A percentile compares a stretch with the other conserved stretches of the same genome.
Conservation (phyloP, 163 green algal species). For the Coccomyxa subellipsoidea region DNA sequence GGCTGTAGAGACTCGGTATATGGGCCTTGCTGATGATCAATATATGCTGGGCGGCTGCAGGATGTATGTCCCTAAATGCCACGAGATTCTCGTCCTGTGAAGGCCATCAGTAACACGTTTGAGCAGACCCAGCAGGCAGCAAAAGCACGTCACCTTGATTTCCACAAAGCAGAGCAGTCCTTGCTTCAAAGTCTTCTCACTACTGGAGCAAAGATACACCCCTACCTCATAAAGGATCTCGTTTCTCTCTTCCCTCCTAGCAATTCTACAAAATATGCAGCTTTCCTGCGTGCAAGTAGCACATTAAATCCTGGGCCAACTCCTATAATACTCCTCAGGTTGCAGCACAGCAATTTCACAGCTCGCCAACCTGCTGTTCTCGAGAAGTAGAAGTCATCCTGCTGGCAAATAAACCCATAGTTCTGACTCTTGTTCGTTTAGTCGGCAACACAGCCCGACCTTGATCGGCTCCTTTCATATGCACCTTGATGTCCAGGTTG, state of each 20-base stretch:
- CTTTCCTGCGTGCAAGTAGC: background rate
- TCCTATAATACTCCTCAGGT: too few relatives aligned
- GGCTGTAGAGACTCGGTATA: background rate
- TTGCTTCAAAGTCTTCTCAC: too few relatives aligned
- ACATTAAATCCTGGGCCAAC: too few relatives aligned
- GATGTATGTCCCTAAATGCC: background rate
- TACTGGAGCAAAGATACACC: too few relatives aligned
- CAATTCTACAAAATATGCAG: conserved; percentile 4
- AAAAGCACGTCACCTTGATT: too few relatives aligned
- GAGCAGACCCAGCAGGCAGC: too few relatives aligned
- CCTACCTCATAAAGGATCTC: background rate
- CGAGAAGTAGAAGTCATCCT: background rate
- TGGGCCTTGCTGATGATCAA: background rate
- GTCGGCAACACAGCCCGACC: background rate
- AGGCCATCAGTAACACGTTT: background rate
- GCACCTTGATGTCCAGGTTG: background rate
- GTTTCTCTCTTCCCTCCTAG: background rate
- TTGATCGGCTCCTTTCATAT: too few relatives aligned
- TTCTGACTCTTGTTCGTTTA: background rate
- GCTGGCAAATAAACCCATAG: background rate
- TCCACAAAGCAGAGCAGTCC: too few relatives aligned
- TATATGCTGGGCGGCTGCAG: background rate
- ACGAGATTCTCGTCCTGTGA: background rate
- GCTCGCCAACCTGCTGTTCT: background rate
- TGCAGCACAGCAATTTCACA: background rate